A percentile compares a stretch with the other conserved stretches of the same genome.
These are phyloP conservation scores for Cercospora sp. DNA, from an alignment of 2,329 filamentous ascomycete genomes.

Conservation along the genomic window DNA sequence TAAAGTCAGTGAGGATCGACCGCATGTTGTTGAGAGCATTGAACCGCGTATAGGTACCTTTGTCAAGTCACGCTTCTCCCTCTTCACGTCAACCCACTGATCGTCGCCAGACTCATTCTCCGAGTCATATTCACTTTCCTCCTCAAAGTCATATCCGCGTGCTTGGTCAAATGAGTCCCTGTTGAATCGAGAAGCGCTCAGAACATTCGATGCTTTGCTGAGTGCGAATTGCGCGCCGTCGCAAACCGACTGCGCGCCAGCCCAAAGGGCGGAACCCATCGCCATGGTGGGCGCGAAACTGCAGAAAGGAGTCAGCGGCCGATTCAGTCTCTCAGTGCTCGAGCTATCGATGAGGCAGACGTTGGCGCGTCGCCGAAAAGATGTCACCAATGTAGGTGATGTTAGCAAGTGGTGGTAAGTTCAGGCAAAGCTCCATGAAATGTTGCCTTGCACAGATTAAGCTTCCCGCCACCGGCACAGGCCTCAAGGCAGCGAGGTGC, in stretches of 20 bases:
- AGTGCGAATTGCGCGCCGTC: constrained; percentile 5
- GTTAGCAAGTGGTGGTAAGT: neutral
- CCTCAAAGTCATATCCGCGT: neutral
- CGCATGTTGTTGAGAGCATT: neutral
- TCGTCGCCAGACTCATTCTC: constrained; percentile 9
- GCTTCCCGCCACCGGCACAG: constrained; percentile 14
- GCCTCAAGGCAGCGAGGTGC: constrained; percentile 14
- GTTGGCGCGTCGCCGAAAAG: constrained; percentile 3
- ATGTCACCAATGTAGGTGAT: neutral
- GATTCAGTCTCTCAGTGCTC: neutral
- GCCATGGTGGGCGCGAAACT: constrained; percentile 8
- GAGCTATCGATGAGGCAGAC: neutral
- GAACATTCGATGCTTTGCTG: neutral
- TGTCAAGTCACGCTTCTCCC: neutral
- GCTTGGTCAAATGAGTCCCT: constrained; percentile 9
- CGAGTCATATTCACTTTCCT: constrained; percentile 7
- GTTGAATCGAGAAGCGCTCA: constrained; percentile 15
- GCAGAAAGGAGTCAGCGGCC: neutral
- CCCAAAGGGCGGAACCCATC: constrained; percentile 9
- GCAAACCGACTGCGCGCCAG: neutral
- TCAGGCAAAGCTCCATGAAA: constrained; percentile 2
- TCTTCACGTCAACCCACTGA: constrained; percentile 10
- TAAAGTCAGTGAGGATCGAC: neutral
- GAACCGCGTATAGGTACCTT: neutral
- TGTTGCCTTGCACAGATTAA: neutral